Conservation (phyloP, 2,329 filamentous ascomycete genomes). For the Fusarium temperatum region DNA sequence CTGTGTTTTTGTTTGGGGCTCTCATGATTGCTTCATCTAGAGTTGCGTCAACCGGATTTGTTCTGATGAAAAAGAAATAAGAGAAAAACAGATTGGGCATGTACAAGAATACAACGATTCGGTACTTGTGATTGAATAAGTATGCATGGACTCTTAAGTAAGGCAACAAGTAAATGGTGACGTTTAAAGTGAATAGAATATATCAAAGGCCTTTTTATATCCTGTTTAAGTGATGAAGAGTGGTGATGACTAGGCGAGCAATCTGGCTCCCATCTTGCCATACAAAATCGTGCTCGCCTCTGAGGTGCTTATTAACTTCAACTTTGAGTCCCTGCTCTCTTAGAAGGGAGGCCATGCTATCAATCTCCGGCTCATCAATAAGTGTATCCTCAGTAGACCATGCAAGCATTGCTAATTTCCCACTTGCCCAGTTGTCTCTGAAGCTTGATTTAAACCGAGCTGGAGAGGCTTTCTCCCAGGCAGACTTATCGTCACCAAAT, state of each 20-base stretch:
- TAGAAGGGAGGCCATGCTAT: slow-evolving; percentile 62
- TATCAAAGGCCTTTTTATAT: neutral
- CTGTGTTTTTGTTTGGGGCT: slow-evolving; percentile 49
- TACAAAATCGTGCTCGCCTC: slow-evolving; percentile 69
- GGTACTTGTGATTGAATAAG: neutral
- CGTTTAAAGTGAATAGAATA: slow-evolving; percentile 14
- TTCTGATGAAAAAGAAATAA: slow-evolving; percentile 47
- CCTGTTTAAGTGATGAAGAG: slow-evolving; percentile 34
- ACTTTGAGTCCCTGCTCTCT: slow-evolving; percentile 48
- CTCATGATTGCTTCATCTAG: slow-evolving; percentile 47
- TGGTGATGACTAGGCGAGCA: slow-evolving; percentile 55
- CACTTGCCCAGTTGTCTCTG: slow-evolving; percentile 48
- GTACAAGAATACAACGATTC: neutral
- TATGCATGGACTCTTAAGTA: neutral
- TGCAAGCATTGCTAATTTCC: slow-evolving; percentile 52
- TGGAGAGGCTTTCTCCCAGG: slow-evolving; percentile 67
- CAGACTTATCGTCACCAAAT: slow-evolving; percentile 62
- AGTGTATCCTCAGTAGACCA: slow-evolving; percentile 59
- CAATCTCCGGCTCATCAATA: slow-evolving; percentile 66
- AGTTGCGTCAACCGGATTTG: slow-evolving; percentile 49
- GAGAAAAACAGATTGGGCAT: neutral
- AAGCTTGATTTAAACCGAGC: slow-evolving; percentile 55
- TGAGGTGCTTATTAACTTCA: slow-evolving; percentile 53
- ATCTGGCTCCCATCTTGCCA: slow-evolving; percentile 69
- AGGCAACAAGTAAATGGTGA: slow-evolving; percentile 10